Percentiles rank a stretch among this genome's conserved stretches.
These are phyloP conservation scores for Alternaria hordeiaustralica DNA, from an alignment of 2,329 filamentous ascomycete species.

Conservation along the genomic window DNA sequence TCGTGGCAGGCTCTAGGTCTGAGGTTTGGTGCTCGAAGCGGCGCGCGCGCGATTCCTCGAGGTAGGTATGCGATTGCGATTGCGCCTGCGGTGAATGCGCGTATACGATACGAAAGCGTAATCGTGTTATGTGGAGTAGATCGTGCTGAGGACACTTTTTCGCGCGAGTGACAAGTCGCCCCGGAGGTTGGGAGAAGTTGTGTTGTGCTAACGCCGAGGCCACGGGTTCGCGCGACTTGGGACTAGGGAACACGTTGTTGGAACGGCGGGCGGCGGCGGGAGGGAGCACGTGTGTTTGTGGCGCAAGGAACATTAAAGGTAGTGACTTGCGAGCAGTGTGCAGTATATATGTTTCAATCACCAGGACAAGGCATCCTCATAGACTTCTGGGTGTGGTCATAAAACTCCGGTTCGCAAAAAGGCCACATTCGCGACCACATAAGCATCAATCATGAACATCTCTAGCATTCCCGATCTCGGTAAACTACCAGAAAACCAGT, in stretches of 20 bases:
- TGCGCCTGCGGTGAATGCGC: not conserved
- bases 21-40: not conserved
- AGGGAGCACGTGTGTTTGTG: not conserved
- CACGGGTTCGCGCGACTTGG: not conserved
- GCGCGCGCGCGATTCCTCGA: not conserved
- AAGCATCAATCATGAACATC: constrained; percentile 1
- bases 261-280: not conserved
- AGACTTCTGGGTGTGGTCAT: not conserved
- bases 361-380: not conserved
- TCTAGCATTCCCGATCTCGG: constrained; percentile 5
- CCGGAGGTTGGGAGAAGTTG: constrained; percentile 11
- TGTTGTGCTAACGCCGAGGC: constrained; percentile 9
- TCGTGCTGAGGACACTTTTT: not conserved
- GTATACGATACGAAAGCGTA: not conserved
- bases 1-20: not conserved
- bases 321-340: not conserved
- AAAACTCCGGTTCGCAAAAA: not conserved
- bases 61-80: not conserved
- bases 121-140: not conserved
- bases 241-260: constrained; percentile 8
- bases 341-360: not conserved
- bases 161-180: not conserved
- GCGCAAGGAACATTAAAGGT: not conserved
- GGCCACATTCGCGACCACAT: not conserved
- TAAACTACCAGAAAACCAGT: not conserved